Evolutionary conservation across 768 basidiomycete genomes (phyloP).

Genomic region (Russula emetica): DNA sequence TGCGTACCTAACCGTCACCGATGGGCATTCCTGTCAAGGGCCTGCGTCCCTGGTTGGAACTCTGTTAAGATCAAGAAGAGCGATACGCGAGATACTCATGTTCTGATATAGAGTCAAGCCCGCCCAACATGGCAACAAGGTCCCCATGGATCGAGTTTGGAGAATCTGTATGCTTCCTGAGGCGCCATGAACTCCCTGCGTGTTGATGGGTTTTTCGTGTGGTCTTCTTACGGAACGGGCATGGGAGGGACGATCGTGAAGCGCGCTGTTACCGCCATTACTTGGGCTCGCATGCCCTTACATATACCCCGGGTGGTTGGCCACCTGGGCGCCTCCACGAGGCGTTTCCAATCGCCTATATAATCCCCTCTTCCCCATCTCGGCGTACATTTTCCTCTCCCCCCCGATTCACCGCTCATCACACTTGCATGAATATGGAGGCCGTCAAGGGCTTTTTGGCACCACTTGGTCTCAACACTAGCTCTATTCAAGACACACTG

Average conservation of each 20-base stretch:
- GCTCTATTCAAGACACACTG: constrained; percentile 73
- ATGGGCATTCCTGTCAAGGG: constrained; percentile 1
- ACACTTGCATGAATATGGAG: constrained; percentile 48
- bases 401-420: constrained; percentile 24
- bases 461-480: constrained; percentile 59
- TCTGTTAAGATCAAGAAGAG: constrained; percentile 11
- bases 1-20: background rate
- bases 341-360: constrained; percentile 10
- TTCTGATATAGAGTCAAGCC: constrained; percentile 15
- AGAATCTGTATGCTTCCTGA: constrained; percentile 9
- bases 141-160: constrained; percentile 1
- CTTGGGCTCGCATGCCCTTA: background rate
- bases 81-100: constrained; percentile 16
- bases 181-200: constrained; percentile 15
- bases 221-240: too few species aligned
- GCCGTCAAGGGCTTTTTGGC: constrained; percentile 65
- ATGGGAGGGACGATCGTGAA: background rate
- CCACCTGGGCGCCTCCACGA: constrained; percentile 22
- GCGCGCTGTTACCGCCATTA: constrained; percentile 3
- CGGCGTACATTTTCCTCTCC: constrained; percentile 9
- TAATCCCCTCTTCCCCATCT: constrained; percentile 24
- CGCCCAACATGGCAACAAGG: constrained; percentile 8
- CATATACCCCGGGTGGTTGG: background rate
- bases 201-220: constrained; percentile 18
- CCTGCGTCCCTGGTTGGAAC: constrained; percentile 7